Conservation (phyloP, 2,329 filamentous ascomycete species). For the Colletotrichum simmondsii region DNA sequence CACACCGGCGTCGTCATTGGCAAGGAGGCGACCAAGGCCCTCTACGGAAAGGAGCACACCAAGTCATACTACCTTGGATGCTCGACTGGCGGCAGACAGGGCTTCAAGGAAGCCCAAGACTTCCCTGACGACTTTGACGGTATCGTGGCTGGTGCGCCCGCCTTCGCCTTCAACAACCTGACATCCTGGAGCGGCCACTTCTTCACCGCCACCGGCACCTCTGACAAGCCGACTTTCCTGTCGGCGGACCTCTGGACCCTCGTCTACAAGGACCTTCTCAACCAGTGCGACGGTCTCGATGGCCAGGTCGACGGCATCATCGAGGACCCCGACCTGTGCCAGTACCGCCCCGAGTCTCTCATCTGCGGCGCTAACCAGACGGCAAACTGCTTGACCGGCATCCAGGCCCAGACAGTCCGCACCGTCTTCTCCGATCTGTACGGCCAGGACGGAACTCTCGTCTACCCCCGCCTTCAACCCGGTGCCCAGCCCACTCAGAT, state of each 20-base stretch:
- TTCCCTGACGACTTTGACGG: conserved; percentile 63
- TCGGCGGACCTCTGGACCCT: conserved; percentile 44
- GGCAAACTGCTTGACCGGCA: conserved; percentile 15
- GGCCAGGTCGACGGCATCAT: conserved; percentile 40
- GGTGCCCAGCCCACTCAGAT: conserved; percentile 59
- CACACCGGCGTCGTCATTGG: conserved; percentile 48
- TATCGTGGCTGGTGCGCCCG: conserved; percentile 50
- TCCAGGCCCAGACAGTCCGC: conserved; percentile 49
- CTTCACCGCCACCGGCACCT: conserved; percentile 55
- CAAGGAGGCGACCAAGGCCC: conserved; percentile 58
- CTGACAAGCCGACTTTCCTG: conserved; percentile 44
- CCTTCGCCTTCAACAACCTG: conserved; percentile 54
- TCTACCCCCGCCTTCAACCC: conserved; percentile 58
- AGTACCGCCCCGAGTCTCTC: conserved; percentile 53
- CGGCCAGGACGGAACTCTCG: conserved; percentile 46
- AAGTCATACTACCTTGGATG: conserved; percentile 62
- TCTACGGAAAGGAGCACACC: conserved; percentile 50
- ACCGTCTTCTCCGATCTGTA: conserved; percentile 45
- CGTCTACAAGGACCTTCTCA: conserved; percentile 39
- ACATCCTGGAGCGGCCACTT: conserved; percentile 36
- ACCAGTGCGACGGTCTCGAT: conserved; percentile 41
- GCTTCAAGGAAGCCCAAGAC: conserved; percentile 56
- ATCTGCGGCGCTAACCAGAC: conserved; percentile 45
- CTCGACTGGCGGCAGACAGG: conserved; percentile 63
- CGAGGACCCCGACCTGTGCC: conserved; percentile 31